phyloP scores from a whole-genome alignment of 257 asterid genomes.

The Paraleonurus japonicus region DNA sequence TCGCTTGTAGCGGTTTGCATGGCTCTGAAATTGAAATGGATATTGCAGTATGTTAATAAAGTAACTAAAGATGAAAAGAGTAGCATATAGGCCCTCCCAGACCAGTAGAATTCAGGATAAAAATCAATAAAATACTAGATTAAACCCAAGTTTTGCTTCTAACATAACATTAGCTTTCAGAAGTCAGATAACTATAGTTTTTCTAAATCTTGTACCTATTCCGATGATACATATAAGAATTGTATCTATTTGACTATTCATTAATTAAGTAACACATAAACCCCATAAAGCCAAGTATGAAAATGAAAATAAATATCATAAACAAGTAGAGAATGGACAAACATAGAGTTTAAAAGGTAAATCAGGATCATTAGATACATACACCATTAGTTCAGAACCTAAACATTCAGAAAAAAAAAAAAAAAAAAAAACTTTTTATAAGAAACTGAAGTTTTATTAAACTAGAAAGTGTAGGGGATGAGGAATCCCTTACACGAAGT shows the following conservation, averaged over 20 bases:
- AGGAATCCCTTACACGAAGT: background rate
- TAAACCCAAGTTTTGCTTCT: background rate
- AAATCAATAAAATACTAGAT: background rate
- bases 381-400: background rate
- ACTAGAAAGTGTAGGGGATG: background rate
- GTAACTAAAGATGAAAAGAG: background rate
- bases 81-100: background rate
- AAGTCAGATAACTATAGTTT: too few species aligned
- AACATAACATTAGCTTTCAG: background rate
- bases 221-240: background rate
- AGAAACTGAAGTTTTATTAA: background rate
- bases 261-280: background rate
- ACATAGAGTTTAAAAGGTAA: constrained; percentile 4
- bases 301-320: background rate
- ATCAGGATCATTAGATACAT: background rate
- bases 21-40: constrained; percentile 61
- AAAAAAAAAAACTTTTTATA: too few species aligned
- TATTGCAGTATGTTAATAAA: background rate
- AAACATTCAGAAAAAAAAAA: background rate
- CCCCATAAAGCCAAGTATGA: background rate
- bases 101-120: background rate
- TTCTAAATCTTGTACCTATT: background rate
- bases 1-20: constrained; percentile 94
- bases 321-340: background rate
- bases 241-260: background rate